A percentile compares a stretch with the other conserved stretches of the same genome.
Evolutionary conservation across 768 basidiomycete species (phyloP).

Genomic region (Candolleomyces aberdarensis): DNA sequence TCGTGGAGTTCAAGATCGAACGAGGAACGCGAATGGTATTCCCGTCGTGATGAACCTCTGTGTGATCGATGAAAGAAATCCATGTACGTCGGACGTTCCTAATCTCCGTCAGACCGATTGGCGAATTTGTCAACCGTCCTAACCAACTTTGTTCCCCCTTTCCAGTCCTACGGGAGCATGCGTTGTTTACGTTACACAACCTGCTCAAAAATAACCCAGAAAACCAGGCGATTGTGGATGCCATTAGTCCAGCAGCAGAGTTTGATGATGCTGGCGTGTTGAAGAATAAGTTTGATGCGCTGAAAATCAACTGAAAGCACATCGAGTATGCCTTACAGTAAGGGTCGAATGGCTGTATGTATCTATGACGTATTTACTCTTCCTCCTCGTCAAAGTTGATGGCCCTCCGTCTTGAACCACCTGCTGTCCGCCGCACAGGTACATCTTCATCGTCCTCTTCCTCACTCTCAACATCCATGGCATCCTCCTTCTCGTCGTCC

Average conservation of each 20-base stretch:
- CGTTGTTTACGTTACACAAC: slow-evolving; percentile 80
- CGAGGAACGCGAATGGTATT: slow-evolving; percentile 70
- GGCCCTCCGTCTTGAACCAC: slow-evolving; percentile 51
- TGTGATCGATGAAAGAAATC: slow-evolving; percentile 87
- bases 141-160: slow-evolving; percentile 8
- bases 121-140: not conserved
- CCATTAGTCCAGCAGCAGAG: slow-evolving; percentile 59
- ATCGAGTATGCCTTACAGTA: not conserved
- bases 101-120: too few relatives aligned
- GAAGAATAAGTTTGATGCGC: slow-evolving; percentile 32
- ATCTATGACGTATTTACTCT: slow-evolving; percentile 35
- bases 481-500: slow-evolving; percentile 28
- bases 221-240: slow-evolving; percentile 78
- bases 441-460: slow-evolving; percentile 72
- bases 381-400: slow-evolving; percentile 65
- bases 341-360: slow-evolving; percentile 1
- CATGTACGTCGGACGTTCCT: slow-evolving; percentile 59
- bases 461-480: slow-evolving; percentile 76
- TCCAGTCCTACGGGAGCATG: slow-evolving; percentile 87
- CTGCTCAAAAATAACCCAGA: slow-evolving; percentile 71
- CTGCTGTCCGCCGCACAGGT: slow-evolving; percentile 55
- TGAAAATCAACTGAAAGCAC: slow-evolving; percentile 21
- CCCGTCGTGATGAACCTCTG: slow-evolving; percentile 84
- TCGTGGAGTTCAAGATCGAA: slow-evolving; percentile 68
- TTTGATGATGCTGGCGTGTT: slow-evolving; percentile 59